Conservation (phyloP, 2,329 filamentous ascomycete genomes). For the Pseudogymnoascus sp. region DNA sequence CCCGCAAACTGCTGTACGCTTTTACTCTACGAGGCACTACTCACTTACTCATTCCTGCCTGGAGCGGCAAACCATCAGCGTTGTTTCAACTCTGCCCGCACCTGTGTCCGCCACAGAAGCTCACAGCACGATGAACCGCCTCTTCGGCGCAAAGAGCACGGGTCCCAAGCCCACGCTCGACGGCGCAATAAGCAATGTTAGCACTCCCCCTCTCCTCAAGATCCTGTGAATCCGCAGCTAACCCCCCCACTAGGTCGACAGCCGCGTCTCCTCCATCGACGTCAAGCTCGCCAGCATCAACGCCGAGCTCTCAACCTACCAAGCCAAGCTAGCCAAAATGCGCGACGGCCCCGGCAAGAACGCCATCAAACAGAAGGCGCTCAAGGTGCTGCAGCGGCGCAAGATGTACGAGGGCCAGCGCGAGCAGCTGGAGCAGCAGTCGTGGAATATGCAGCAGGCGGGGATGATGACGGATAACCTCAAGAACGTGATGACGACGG, state of each 20-base stretch:
- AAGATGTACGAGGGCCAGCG: constrained; percentile 92
- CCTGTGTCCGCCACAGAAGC: neutral
- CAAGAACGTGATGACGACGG: constrained; percentile 96
- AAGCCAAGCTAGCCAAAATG: constrained; percentile 82
- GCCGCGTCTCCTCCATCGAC: constrained; percentile 76
- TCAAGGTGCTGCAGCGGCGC: constrained; percentile 86
- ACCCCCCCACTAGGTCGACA: constrained; percentile 52
- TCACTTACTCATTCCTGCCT: neutral
- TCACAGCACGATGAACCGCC: constrained; percentile 68
- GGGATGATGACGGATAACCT: constrained; percentile 98
- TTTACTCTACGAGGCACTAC: neutral
- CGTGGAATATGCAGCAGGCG: constrained; percentile 99
- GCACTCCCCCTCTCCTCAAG: constrained; percentile 15
- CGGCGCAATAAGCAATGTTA: constrained; percentile 72
- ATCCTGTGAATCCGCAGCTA: constrained; percentile 12
- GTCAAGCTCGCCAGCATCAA: constrained; percentile 91
- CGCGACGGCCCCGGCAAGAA: constrained; percentile 90
- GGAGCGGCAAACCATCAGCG: neutral
- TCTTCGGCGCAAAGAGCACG: constrained; percentile 83
- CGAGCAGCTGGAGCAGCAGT: constrained; percentile 86
- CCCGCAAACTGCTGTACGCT: neutral
- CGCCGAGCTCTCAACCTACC: constrained; percentile 80
- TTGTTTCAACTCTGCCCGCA: neutral
- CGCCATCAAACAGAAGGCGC: constrained; percentile 86
- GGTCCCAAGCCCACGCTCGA: constrained; percentile 84